Evolutionary conservation across 1,284 basidiomycete species (phyloP), one percentile per base, ranked within the genome.

Genomic region (Tremellales sp.): DNA sequence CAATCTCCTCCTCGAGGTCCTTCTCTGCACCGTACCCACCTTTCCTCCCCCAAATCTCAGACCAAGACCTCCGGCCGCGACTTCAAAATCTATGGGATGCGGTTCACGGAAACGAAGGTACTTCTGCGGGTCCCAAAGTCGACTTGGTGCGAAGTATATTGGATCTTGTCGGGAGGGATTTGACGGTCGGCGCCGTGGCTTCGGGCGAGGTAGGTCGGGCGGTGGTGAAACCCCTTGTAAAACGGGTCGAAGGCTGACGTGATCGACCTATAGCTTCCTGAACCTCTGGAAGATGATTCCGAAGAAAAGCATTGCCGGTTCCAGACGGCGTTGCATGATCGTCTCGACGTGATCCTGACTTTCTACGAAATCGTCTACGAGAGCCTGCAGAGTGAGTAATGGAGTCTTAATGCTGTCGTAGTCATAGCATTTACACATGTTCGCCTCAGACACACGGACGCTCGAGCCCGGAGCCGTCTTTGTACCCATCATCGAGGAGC

Each of bases 391-490:
- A 54, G 65, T 63, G 16, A 28, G 55, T 48, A 13, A 24, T 47
- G n/a, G 19, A 34, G 16, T 29, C 16, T 27, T 24, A 5, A 13
- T 25, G 13, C 18, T 36, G 26, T 9, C 3, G 16, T n/a, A 10
- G 39, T 18, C 26, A 2, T 13, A 8, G 16, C 22, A 5, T 18
- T 26, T 18, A 27, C 16, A 33, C 13, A 34, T 31, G n/a, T 16
- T 19, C 16, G 8, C 4, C 21, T 1, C 40, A 66, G 61, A 54
- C 16, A 31, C 48, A 2, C 50, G 59, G 3, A 12, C 50, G 1
- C 53, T 71, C 8, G 69, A 71, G 41, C 62, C 69, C 2, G 69
- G 69, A 45, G 59, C 59, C 0, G 37, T 67, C 10, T 68, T 71
- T 52, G 63, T 71, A 19, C 69, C 69, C 0, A 43, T 71, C 1